A percentile compares a stretch with the other conserved stretches of the same genome.
Conservation (phyloP, 2,329 filamentous ascomycete species). For the Penicillium hordei region DNA sequence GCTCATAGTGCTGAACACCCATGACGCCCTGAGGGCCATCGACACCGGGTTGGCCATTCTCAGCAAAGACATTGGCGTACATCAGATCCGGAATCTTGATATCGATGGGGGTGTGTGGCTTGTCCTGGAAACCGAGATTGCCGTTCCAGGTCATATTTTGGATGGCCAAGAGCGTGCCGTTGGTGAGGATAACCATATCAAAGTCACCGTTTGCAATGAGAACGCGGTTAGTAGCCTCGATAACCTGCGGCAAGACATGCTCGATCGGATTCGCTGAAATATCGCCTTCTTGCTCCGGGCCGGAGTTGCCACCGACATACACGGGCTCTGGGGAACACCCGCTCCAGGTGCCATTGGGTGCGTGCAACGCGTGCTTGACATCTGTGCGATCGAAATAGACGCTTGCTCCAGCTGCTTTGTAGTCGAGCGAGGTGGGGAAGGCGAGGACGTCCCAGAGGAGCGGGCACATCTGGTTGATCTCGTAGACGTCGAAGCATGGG, state of each 20-base stretch:
- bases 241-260: constrained; percentile 47
- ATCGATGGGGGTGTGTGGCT: constrained; percentile 56
- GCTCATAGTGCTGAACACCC: constrained; percentile 71
- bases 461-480: constrained; percentile 71
- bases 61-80: constrained; percentile 49
- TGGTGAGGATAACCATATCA: constrained; percentile 69
- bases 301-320: constrained; percentile 46
- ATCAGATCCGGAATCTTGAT: constrained; percentile 55
- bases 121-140: constrained; percentile 65
- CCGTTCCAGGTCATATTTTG: constrained; percentile 85
- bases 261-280: constrained; percentile 54
- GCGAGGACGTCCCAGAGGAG: constrained; percentile 67
- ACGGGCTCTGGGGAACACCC: constrained; percentile 43
- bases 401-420: constrained; percentile 60
- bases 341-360: constrained; percentile 43
- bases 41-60: constrained; percentile 64
- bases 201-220: constrained; percentile 72
- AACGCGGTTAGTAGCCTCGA: constrained; percentile 63
- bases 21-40: constrained; percentile 64
- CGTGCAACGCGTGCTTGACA: constrained; percentile 68
- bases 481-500: constrained; percentile 78
- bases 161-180: constrained; percentile 70
- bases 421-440: constrained; percentile 55
- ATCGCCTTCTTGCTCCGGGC: constrained; percentile 38
- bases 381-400: constrained; percentile 72